phyloP scores from a whole-genome alignment of 441 rosid species.

The Euphorbia celastroides region DNA sequence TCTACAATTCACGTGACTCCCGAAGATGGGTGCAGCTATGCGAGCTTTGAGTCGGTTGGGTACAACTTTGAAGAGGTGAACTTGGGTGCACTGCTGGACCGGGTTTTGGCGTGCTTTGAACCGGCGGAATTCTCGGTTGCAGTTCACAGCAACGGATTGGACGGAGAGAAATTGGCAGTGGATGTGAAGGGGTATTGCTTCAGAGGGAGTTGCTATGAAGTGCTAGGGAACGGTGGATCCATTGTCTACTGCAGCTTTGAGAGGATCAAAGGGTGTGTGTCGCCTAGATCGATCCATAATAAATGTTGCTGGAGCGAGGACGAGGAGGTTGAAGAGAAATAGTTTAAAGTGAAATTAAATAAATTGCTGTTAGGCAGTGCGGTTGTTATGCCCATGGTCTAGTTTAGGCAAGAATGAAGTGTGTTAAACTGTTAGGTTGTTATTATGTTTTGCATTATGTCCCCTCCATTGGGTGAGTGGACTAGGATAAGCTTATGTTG shows the following conservation, averaged over 20 bases:
- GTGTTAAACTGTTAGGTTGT: neutral
- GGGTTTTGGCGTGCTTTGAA: constrained; percentile 57
- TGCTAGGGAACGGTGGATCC: constrained; percentile 44
- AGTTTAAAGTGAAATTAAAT: neutral
- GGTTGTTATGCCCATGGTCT: neutral
- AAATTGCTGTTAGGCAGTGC: neutral
- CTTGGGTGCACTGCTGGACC: constrained; percentile 36
- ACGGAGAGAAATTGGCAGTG: neutral
- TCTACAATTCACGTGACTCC: constrained; percentile 98
- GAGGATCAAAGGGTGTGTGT: constrained; percentile 22
- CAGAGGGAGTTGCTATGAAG: constrained; percentile 40
- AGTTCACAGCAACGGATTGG: constrained; percentile 32
- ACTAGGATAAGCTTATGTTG: neutral
- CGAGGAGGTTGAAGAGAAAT: constrained; percentile 27
- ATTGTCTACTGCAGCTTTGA: constrained; percentile 48
- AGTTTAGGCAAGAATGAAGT: too few species aligned
- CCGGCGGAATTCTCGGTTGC: constrained; percentile 65
- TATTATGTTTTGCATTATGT: neutral
- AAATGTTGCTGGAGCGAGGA: constrained; percentile 40
- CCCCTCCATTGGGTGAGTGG: neutral
- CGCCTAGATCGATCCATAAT: constrained; percentile 49
- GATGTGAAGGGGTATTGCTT: constrained; percentile 32
- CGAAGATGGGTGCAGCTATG: constrained; percentile 92
- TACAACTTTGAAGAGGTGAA: constrained; percentile 36
- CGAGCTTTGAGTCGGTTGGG: constrained; percentile 82